Base-by-base conservation (phyloP, 257 asterid genomes). In the Datura wrightii region DNA sequence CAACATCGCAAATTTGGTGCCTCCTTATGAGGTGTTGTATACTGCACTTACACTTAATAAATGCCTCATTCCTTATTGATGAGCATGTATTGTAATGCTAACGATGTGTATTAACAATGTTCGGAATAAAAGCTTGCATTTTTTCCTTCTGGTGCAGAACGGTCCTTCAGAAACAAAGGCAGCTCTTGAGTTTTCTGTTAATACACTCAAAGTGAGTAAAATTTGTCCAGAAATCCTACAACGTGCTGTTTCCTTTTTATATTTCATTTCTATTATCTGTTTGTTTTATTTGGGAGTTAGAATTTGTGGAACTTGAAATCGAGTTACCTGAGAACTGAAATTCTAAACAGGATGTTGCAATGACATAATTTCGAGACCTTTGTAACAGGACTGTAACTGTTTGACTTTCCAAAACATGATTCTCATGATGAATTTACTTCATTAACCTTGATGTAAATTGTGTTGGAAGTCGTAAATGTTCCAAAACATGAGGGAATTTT, bases 121-220 rank as follows among this genome's bases (percentile, higher is more conserved):
- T 34, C 82, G 4, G 63, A 5, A 52, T 52, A 7, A 52, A 52
- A 8, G 19, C 31, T 34, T 15, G 13, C 39, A 72, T 14, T 42
- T 79, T 31, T 42, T 84, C 79, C 84, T 86, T 84, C 65, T 74
- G 79, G 36, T 93, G 91, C 96, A 97, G 99, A 92, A 88, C 88
- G 97, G 93, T 81, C 98, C 98, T 86, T 53, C 98, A 54, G 99
- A 97, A 91, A 92, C 97, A 79, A 95, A 97, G 85, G 98, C 98
- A 19, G 99, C 99, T 83, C 98, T 97, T 83, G 99, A 94, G 83
- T 97, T 95, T 87, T 94, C 99, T 76, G 99, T 95, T 79, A 97
- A 89, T 90, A 34, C 96, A 84, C 97, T 97, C 66, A 93, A 91
- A 87, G 99, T 95, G 88, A 89, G 97, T 89, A 48, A 11, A 34